Percentiles rank a stretch among this genome's conserved stretches.
These are phyloP conservation scores for Colletotrichum tamarilloi DNA, from an alignment of 2,329 filamentous ascomycete species.

Conservation along the genomic window DNA sequence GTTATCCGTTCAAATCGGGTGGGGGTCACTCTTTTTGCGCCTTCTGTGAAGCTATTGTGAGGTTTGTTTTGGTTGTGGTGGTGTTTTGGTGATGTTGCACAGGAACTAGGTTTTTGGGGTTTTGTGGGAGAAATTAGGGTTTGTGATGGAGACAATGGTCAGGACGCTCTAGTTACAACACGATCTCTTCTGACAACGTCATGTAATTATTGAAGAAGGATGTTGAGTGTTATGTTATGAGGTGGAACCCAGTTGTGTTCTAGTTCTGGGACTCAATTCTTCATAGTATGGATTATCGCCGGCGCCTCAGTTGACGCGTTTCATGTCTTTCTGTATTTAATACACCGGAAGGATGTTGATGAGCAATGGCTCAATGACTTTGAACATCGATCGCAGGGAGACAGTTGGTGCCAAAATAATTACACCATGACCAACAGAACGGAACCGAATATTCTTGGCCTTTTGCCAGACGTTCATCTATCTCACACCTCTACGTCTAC, in stretches of 20 bases:
- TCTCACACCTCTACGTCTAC: neutral
- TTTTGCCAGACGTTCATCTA: neutral
- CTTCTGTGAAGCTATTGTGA: neutral
- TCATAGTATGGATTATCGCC: too few species aligned
- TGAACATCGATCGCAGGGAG: neutral
- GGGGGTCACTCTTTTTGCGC: slow-evolving; percentile 8
- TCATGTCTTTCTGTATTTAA: too few species aligned
- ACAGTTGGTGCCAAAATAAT: neutral
- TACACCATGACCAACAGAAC: neutral
- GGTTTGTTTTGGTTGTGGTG: neutral
- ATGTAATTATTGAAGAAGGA: too few species aligned
- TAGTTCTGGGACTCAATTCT: too few species aligned
- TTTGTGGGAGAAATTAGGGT: neutral
- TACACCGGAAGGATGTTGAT: too few species aligned
- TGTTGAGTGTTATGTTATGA: too few species aligned
- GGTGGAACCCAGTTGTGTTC: too few species aligned
- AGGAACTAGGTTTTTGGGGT: neutral
- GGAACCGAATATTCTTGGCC: neutral
- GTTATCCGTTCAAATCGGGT: slow-evolving; percentile 36
- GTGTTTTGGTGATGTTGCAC: neutral
- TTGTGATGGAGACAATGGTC: neutral
- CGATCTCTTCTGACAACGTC: too few species aligned
- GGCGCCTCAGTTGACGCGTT: too few species aligned
- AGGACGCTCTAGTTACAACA: neutral
- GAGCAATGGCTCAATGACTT: neutral